Base-by-base conservation (phyloP, 2,329 filamentous ascomycete species). In the Epicoccum nigrum region DNA sequence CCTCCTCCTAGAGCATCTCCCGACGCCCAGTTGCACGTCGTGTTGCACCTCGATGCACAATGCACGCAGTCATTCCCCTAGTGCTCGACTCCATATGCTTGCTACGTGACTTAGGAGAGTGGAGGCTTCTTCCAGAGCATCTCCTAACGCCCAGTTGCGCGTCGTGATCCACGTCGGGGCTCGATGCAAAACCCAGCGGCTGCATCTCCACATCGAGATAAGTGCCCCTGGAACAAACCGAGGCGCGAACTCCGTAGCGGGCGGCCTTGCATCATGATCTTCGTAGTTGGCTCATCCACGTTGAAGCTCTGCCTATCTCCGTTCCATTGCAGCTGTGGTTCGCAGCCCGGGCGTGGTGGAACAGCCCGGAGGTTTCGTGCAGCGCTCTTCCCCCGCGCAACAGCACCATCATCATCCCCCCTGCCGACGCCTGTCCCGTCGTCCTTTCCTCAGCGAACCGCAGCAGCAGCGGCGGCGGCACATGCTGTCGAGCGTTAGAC, bases 251-350 rank as follows among this genome's bases (percentile, higher is more conserved):
- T 9, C 28, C 35, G 8, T 31, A 35, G 34, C 40, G 30, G 34
- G 41, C 16, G 17, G 35, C 23, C 30, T 33, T 45, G 40, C 40
- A 34, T 40, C 28, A 45, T 33, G 27, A 38, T 32, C 31, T 42
- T 33, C 25, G 30, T 7, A 25, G 32, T 39, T n/a, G 9, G 9
- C 9, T 25, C 41, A 23, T 25, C 23, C 6, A 25, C 23, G 23
- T 25, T 25, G 23, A 7, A 7, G 23, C 23, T 9, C 23, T 25
- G 23, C 23, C 23, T 6, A 9, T 25, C 23, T 25, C 9, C 9
- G 23, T 25, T 9, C 23, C 23, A 25, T 25, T 9, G 23, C 23
- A 16, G 25, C 40, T 31, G 34, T 23, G 17, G n/a, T 20, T n/a
- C 23, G 23, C 23, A 25, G 23, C 13, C 19, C 23, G 7, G 16